Evolutionary conservation across 192 early-diverging fungal species (phyloP).

Genomic region (Backusella psychrophila): DNA sequence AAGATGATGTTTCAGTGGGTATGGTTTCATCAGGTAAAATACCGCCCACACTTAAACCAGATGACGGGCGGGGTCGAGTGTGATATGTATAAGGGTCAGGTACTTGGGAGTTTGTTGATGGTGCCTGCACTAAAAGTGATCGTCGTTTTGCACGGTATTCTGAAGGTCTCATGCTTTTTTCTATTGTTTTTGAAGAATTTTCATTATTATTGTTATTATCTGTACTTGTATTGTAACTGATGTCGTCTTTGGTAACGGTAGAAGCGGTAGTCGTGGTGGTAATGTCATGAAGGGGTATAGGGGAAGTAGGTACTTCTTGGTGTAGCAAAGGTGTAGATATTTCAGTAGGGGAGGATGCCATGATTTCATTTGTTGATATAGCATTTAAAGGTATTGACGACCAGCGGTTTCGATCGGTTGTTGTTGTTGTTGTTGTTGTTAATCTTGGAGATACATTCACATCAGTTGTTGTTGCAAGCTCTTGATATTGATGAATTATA

Average conservation of each 20-base stretch:
- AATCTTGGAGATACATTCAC: background rate
- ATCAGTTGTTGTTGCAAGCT: background rate
- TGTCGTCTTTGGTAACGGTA: background rate
- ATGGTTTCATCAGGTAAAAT: constrained; percentile 10
- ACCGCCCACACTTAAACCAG: constrained; percentile 9
- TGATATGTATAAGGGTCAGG: background rate
- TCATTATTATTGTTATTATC: background rate
- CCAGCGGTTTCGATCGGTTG: background rate
- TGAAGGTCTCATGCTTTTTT: constrained; percentile 27
- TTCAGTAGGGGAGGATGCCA: background rate
- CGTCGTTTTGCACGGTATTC: constrained; percentile 35
- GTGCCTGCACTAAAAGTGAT: constrained; percentile 25
- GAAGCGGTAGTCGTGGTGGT: background rate
- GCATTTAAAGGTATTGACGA: background rate
- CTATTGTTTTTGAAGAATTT: background rate
- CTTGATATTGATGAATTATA: constrained; percentile 1
- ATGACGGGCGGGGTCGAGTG: background rate
- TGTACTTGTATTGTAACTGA: background rate
- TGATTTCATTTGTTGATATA: constrained; percentile 1
- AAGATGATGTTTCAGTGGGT: background rate
- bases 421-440: background rate
- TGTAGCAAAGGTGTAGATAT: background rate
- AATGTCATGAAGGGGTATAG: background rate
- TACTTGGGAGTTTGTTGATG: background rate
- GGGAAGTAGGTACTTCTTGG: background rate